Percentiles rank a stretch among this genome's conserved stretches.
Evolutionary conservation across 495 filamentous ascomycete species (phyloP).

Genomic region (Podospora tetraspora): DNA sequence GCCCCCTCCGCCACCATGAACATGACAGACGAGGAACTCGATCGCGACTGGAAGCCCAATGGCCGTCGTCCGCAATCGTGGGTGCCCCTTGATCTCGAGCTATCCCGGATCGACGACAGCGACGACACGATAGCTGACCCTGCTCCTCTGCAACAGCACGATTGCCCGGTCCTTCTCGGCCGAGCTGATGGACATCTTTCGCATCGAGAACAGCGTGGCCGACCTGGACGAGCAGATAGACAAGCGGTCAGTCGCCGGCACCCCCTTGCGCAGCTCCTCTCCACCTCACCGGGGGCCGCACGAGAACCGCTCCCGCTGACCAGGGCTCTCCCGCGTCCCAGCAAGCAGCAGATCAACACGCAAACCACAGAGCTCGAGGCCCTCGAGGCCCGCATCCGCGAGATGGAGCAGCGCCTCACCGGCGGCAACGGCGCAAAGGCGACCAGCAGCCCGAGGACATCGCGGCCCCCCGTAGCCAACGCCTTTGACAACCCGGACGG

Average conservation of each 20-base stretch:
- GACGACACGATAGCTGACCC: slow-evolving; percentile 8
- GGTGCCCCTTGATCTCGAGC: slow-evolving; percentile 32
- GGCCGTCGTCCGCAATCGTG: slow-evolving; percentile 75
- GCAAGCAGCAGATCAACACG: slow-evolving; percentile 63
- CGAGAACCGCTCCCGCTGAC: slow-evolving; percentile 6
- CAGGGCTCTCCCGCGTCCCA: slow-evolving; percentile 30
- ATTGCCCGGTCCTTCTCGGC: slow-evolving; percentile 82
- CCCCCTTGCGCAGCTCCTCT: slow-evolving; percentile 10
- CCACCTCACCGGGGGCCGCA: background rate
- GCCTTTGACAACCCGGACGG: slow-evolving; percentile 25
- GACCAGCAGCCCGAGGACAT: slow-evolving; percentile 28
- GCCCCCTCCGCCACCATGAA: slow-evolving; percentile 20
- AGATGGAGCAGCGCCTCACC: slow-evolving; percentile 73
- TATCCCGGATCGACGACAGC: background rate
- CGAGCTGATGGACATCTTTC: slow-evolving; percentile 83
- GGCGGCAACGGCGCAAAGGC: slow-evolving; percentile 14
- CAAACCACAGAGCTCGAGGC: slow-evolving; percentile 77
- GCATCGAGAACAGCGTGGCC: slow-evolving; percentile 72
- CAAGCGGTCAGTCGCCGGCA: slow-evolving; percentile 63
- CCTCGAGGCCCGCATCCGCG: slow-evolving; percentile 75
- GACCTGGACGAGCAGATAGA: slow-evolving; percentile 72
- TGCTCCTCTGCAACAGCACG: slow-evolving; percentile 49
- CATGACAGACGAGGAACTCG: slow-evolving; percentile 57
- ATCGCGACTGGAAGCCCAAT: slow-evolving; percentile 72
- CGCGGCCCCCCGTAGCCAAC: slow-evolving; percentile 29